phyloP scores from a whole-genome alignment of 257 asterid species.

The Primulina huaijiensis region DNA sequence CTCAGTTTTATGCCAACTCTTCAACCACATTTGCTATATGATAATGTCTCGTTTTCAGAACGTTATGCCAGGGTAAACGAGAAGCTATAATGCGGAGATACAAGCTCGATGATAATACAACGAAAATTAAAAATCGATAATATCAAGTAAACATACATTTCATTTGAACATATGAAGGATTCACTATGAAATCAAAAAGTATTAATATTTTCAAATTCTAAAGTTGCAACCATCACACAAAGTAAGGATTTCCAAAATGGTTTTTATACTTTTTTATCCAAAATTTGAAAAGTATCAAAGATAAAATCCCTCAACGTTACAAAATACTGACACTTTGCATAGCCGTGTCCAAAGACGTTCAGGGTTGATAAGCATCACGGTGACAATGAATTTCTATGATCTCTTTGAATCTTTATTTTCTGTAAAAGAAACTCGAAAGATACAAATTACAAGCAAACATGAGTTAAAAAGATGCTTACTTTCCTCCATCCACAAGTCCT shows the following conservation, averaged over 20 bases:
- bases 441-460: neutral
- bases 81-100: neutral
- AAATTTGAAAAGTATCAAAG: no score
- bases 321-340: no score
- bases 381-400: neutral
- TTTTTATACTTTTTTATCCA: no score
- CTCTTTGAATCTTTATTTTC: conserved; percentile 1
- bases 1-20: neutral
- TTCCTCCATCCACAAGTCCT: conserved; percentile 91
- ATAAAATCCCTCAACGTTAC: no score
- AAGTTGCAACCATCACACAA: neutral
- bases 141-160: neutral
- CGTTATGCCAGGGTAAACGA: neutral
- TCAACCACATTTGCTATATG: neutral
- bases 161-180: neutral
- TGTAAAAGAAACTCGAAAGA: neutral
- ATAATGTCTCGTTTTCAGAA: neutral
- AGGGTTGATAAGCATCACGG: neutral
- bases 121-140: neutral
- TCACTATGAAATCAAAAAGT: neutral
- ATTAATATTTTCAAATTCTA: neutral
- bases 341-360: no score
- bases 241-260: no score
- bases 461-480: conserved; percentile 45
- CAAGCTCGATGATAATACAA: neutral